A percentile compares a stretch with the other conserved stretches of the same genome.
phyloP scores from a whole-genome alignment of 768 basidiomycete species.

The Russula emetica region DNA sequence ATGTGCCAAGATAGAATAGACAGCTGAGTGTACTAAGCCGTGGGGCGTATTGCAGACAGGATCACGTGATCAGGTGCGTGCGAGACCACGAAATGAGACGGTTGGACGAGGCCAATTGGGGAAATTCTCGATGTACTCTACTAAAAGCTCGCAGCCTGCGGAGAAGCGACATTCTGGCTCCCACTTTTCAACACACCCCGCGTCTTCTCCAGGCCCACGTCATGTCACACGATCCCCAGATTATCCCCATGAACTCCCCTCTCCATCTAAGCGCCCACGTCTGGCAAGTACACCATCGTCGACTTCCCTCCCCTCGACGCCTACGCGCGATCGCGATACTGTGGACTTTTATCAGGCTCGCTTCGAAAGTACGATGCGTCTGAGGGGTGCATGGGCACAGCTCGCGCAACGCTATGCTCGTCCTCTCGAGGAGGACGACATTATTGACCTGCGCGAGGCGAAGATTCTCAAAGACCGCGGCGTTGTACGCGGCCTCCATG shows the following conservation, averaged over 20 bases:
- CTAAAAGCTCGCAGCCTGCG: not conserved
- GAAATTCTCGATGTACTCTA: slow-evolving; percentile 15
- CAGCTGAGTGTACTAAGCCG: too few relatives aligned
- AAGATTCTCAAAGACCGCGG: slow-evolving; percentile 68
- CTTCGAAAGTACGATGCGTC: slow-evolving; percentile 51
- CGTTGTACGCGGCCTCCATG: slow-evolving; percentile 45
- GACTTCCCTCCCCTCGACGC: slow-evolving; percentile 29
- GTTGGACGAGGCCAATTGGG: not conserved
- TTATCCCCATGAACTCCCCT: slow-evolving; percentile 32
- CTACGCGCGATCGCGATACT: slow-evolving; percentile 27
- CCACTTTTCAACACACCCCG: slow-evolving; percentile 48
- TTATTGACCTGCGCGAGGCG: slow-evolving; percentile 61
- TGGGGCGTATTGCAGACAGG: too few relatives aligned
- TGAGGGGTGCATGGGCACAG: slow-evolving; percentile 60
- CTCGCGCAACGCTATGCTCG: slow-evolving; percentile 65
- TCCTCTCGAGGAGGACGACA: slow-evolving; percentile 72
- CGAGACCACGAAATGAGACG: not conserved
- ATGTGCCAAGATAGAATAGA: too few relatives aligned
- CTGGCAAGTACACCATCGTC: slow-evolving; percentile 44
- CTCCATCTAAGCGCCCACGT: slow-evolving; percentile 49
- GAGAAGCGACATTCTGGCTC: slow-evolving; percentile 23
- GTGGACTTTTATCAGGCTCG: slow-evolving; percentile 52
- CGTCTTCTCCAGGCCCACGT: slow-evolving; percentile 45
- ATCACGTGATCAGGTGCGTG: slow-evolving; percentile 10
- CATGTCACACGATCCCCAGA: slow-evolving; percentile 30